Percentiles rank a stretch among this genome's conserved stretches.
Conservation (phyloP, 2,329 filamentous ascomycete species). For the Fonsecaea pedrosoi region DNA sequence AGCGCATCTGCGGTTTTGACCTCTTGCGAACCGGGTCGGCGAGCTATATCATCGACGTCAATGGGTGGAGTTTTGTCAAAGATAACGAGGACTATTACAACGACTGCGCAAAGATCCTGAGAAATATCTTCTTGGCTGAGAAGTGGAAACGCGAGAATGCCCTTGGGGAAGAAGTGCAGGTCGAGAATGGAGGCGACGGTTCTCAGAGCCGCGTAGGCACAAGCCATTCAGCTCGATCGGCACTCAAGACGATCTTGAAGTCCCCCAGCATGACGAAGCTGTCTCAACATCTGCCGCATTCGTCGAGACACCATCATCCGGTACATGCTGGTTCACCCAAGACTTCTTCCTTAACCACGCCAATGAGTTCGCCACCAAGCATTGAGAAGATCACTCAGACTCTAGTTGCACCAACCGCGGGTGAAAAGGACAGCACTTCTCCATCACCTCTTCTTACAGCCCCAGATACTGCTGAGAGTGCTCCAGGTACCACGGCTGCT, state of each 20-base stretch:
- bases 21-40: slow-evolving; percentile 84
- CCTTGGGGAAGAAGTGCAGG: slow-evolving; percentile 45
- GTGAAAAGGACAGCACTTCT: slow-evolving; percentile 42
- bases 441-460: slow-evolving; percentile 53
- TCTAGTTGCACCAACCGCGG: slow-evolving; percentile 21
- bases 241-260: slow-evolving; percentile 66
- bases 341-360: slow-evolving; percentile 40
- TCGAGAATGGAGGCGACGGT: slow-evolving; percentile 41
- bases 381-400: slow-evolving; percentile 40
- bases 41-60: slow-evolving; percentile 98
- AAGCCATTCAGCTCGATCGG: slow-evolving; percentile 53
- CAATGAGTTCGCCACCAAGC: slow-evolving; percentile 46
- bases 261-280: slow-evolving; percentile 70
- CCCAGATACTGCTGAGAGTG: slow-evolving; percentile 15
- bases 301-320: slow-evolving; percentile 48
- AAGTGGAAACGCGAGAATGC: slow-evolving; percentile 56
- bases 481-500: slow-evolving; percentile 21
- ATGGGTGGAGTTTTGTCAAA: slow-evolving; percentile 99
- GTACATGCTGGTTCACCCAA: slow-evolving; percentile 55
- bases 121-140: slow-evolving; percentile 85
- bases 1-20: slow-evolving; percentile 95
- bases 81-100: slow-evolving; percentile 99
- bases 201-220: slow-evolving; percentile 48
- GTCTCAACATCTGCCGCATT: slow-evolving; percentile 47
- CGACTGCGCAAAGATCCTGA: slow-evolving; percentile 82